phyloP scores from a whole-genome alignment of 129 eudicot species.

The Escallonia herrerae region DNA sequence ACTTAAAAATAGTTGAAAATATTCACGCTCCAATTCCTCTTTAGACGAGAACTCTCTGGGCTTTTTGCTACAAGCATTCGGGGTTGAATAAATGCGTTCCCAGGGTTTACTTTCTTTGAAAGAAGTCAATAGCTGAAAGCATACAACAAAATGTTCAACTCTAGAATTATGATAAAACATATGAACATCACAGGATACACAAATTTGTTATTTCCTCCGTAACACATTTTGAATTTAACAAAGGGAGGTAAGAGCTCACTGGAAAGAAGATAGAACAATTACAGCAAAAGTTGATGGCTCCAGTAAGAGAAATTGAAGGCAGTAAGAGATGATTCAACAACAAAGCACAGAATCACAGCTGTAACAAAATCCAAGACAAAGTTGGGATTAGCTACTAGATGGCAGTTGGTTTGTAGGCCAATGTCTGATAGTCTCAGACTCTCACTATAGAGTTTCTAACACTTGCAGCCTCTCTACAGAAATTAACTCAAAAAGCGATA shows the following conservation, averaged over 20 bases:
- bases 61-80: conserved; percentile 23
- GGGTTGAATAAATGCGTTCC: conserved; percentile 33
- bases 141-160: background rate
- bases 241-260: background rate
- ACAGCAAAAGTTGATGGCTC: background rate
- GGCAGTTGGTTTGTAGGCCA: too few relatives aligned
- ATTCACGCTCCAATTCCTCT: conserved; percentile 51
- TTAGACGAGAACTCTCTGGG: conserved; percentile 34
- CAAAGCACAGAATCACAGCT: too few relatives aligned
- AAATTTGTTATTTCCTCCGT: too few relatives aligned
- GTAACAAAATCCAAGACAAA: too few relatives aligned
- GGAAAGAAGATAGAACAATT: background rate
- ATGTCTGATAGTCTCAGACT: too few relatives aligned
- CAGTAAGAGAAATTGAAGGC: background rate
- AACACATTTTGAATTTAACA: too few relatives aligned
- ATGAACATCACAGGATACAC: background rate
- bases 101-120: conserved; percentile 55
- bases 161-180: background rate
- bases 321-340: background rate
- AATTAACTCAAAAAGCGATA: too few relatives aligned
- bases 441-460: too few relatives aligned
- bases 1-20: conserved; percentile 33
- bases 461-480: too few relatives aligned
- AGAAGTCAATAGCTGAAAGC: conserved; percentile 46
- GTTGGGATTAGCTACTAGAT: too few relatives aligned